Evolutionary conservation across 2,329 filamentous ascomycete genomes (phyloP), one percentile per base, ranked within the genome.

Genomic region (Domatiomyces catenatus): DNA sequence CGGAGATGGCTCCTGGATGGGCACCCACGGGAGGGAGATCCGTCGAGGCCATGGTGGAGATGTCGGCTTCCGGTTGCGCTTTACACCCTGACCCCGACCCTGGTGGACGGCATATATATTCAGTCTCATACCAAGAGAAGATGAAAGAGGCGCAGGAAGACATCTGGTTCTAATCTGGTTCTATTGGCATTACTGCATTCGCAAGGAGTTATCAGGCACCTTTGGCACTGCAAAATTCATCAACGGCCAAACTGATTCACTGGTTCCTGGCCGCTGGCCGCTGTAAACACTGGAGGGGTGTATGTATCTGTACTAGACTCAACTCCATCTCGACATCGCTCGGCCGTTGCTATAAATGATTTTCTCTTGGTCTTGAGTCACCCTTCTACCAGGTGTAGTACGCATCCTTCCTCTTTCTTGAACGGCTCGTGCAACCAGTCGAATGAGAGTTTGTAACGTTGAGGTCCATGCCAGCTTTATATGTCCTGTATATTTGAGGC

Each of bases 11-110:
- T 53, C 48, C 39, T 57, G 54, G 51, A 59, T 59, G 54, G 54
- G 57, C 39, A 59, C 56, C 46, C 50, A 57, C 32, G 59, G 59
- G 15, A 44, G 57, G 17, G 54, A 56, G 45, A 48, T 56, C 12
- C 49, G 56, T 20, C 54, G 46, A 46, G 39, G 49, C 17, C 53
- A 58, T 20, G 54, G 55, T 5, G 58, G 58, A n/a, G 58, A 57
- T 22, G 54, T 54, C n/a, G 58, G 58, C 8, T 60, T 60, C 48
- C 55, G 58, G 39, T 44, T 60, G 36, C 50, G 58, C 19, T 60
- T 60, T 42, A 48, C 52, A 48, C 56, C 57, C 5, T 58, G 48
- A 57, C 26, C 17, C 8, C 42, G 43, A 12, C 7, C 12, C 39
- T 24, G 17, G 42, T 44, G 39, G 17, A 39, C 8, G 10, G 32